Evolutionary conservation across 306 rosid genomes (phyloP).

Genomic region (Hylodesmum podocarpum): DNA sequence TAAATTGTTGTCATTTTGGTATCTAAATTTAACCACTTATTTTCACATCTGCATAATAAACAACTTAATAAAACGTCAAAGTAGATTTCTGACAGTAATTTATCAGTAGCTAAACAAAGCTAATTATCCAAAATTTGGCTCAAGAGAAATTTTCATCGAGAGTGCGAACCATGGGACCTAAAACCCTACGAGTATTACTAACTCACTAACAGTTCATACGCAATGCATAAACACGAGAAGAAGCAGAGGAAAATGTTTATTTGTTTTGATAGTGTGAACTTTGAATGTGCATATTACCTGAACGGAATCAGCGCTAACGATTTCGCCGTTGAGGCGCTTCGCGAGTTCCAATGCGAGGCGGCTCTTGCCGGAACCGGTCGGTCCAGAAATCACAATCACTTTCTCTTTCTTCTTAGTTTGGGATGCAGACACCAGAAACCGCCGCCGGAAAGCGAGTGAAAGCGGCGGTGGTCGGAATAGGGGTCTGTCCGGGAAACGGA

Average conservation of each 20-base stretch:
- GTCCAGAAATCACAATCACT: conserved; percentile 84
- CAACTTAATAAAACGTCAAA: too few relatives aligned
- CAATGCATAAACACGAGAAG: neutral
- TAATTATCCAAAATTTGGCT: neutral
- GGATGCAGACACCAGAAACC: conserved; percentile 40
- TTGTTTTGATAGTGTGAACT: neutral
- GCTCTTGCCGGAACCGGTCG: conserved; percentile 90
- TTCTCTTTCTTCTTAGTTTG: conserved; percentile 50
- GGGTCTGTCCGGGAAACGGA: conserved; percentile 40
- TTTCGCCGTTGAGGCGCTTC: conserved; percentile 84
- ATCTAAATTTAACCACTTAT: too few relatives aligned
- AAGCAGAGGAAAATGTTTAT: neutral
- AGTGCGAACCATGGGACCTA: neutral
- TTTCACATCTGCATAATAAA: too few relatives aligned
- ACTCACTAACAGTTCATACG: neutral
- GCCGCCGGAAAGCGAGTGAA: conserved; percentile 38
- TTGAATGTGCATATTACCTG: conserved; percentile 49
- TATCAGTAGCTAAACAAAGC: conserved; percentile 1
- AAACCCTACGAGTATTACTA: neutral
- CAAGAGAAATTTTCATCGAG: neutral
- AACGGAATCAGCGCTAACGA: conserved; percentile 90
- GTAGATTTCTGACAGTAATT: too few relatives aligned
- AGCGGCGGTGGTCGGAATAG: conserved; percentile 26
- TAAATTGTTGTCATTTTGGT: too few relatives aligned
- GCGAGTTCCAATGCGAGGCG: conserved; percentile 87